Conservation (phyloP, 2,329 filamentous ascomycete genomes). For the Neofusicoccum sp. region DNA sequence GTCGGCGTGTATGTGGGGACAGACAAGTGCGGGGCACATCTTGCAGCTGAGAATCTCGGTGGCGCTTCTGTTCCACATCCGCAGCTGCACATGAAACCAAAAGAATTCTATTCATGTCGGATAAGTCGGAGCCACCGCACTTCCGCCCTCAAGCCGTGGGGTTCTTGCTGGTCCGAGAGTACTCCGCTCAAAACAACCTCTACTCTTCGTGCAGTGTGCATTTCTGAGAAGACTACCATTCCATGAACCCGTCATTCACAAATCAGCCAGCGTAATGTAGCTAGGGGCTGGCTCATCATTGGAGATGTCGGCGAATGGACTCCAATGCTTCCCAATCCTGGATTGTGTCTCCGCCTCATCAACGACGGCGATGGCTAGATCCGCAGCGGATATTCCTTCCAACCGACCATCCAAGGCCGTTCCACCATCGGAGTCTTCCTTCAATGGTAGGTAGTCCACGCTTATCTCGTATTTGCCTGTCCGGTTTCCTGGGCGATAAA, state of each 20-base stretch:
- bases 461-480: conserved; percentile 34
- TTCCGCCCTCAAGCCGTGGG: no score
- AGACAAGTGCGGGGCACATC: no score
- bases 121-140: no score
- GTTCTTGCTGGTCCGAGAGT: no score
- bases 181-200: no score
- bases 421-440: conserved; percentile 25
- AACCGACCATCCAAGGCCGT: conserved; percentile 31
- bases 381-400: conserved; percentile 33
- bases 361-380: conserved; percentile 37
- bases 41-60: background rate
- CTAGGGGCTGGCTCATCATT: conserved; percentile 29
- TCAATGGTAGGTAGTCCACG: conserved; percentile 33
- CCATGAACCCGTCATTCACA: no score
- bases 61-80: no score
- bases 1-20: background rate
- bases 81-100: no score
- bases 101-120: no score
- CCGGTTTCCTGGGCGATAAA: conserved; percentile 34
- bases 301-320: conserved; percentile 29
- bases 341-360: conserved; percentile 33
- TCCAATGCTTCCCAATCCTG: conserved; percentile 33
- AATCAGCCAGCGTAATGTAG: conserved; percentile 28
- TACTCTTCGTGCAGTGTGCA: no score
- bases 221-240: no score